These are phyloP conservation scores for Populus hybrid DNA, from an alignment of 441 rosid species.

Conservation along the genomic window DNA sequence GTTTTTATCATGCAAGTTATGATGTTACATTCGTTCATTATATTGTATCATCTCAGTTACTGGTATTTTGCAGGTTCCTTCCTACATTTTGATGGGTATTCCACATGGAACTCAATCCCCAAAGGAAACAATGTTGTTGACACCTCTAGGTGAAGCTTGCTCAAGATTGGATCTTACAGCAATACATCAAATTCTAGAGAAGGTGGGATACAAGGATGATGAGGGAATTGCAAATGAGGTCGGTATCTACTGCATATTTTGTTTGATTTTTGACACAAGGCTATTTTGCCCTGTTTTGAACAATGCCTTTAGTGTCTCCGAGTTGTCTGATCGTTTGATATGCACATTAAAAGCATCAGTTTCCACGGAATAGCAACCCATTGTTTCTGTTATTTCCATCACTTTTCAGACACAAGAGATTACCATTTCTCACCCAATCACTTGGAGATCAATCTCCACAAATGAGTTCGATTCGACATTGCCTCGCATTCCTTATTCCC, in stretches of 20 bases:
- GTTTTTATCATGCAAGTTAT: background rate
- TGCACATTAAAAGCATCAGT: background rate
- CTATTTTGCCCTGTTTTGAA: background rate
- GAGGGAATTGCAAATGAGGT: constrained; percentile 92
- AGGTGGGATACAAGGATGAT: constrained; percentile 83
- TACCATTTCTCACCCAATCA: background rate
- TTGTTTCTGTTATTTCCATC: background rate
- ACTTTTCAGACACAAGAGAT: background rate
- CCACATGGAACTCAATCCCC: constrained; percentile 55
- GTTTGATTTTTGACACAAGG: background rate
- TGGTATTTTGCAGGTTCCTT: constrained; percentile 56
- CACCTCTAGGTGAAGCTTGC: constrained; percentile 93
- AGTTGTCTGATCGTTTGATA: background rate
- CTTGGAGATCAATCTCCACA: background rate
- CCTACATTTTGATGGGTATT: constrained; percentile 69
- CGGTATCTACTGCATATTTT: constrained; percentile 16
- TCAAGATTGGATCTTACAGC: constrained; percentile 82
- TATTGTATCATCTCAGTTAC: constrained; percentile 1
- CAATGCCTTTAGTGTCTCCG: background rate
- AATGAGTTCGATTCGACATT: background rate
- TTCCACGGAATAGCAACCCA: too few species aligned
- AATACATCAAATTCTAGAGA: constrained; percentile 80
- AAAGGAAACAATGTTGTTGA: constrained; percentile 43
- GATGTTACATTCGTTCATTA: background rate
- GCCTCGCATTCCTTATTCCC: background rate